phyloP scores from a whole-genome alignment of 1,284 basidiomycete species.

The Ganoderma lingzhi region DNA sequence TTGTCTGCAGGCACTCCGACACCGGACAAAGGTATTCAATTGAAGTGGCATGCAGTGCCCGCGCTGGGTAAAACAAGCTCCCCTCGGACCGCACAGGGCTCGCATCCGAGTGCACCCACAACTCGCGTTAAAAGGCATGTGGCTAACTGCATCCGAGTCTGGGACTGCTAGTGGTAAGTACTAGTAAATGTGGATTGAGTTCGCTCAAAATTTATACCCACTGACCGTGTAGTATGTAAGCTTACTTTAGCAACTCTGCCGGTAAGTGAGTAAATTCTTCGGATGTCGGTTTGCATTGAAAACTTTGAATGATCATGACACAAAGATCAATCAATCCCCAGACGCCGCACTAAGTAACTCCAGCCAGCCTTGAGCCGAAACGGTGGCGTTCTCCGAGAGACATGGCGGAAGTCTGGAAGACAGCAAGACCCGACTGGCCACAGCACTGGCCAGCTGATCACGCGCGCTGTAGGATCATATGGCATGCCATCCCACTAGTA shows the following conservation, averaged over 20 bases:
- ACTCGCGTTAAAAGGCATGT: no score
- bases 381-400: neutral
- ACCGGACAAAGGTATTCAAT: neutral
- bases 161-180: no score
- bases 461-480: neutral
- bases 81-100: no score
- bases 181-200: no score
- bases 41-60: conserved; percentile 4
- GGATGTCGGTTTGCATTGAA: no score
- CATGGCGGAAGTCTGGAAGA: neutral
- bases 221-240: no score
- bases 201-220: no score
- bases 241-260: no score
- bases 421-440: neutral
- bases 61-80: neutral
- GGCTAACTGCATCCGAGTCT: neutral
- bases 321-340: neutral
- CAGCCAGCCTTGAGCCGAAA: neutral
- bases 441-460: conserved; percentile 15
- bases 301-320: neutral
- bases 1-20: no score
- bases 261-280: no score
- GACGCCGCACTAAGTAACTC: neutral
- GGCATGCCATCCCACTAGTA: neutral
- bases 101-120: no score